Conservation (phyloP, 2,329 filamentous ascomycete species). For the Neonectria magnoliae region DNA sequence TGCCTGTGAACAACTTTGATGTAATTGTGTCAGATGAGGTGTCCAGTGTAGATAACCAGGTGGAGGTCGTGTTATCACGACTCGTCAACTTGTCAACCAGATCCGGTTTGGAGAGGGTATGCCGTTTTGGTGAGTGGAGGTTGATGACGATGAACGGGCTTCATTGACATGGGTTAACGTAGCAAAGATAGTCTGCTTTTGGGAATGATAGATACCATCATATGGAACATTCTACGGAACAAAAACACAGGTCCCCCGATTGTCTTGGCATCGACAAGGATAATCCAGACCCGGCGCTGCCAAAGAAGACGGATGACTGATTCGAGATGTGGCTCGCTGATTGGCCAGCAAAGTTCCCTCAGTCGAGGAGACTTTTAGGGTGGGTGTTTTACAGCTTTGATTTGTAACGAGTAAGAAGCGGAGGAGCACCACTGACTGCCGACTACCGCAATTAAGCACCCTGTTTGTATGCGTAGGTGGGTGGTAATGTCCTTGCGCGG, state of each 20-base stretch:
- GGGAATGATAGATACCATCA: not conserved
- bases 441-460: not conserved
- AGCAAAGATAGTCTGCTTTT: not conserved
- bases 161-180: no score
- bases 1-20: not conserved
- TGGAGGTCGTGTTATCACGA: not conserved
- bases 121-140: no score
- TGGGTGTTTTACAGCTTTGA: not conserved
- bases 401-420: not conserved
- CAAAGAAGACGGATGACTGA: not conserved
- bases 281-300: not conserved
- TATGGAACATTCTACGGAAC: not conserved
- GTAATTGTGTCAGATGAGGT: not conserved
- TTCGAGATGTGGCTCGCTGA: conserved; percentile 25
- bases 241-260: not conserved
- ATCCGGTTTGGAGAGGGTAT: not conserved
- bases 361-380: conserved; percentile 6
- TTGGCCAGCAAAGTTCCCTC: conserved; percentile 48
- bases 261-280: not conserved
- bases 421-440: not conserved
- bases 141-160: no score
- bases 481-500: not conserved
- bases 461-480: not conserved
- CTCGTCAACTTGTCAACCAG: not conserved
- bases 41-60: not conserved